Evolutionary conservation across 2,329 filamentous ascomycete species (phyloP).

Genomic region (Hortaea sp.): DNA sequence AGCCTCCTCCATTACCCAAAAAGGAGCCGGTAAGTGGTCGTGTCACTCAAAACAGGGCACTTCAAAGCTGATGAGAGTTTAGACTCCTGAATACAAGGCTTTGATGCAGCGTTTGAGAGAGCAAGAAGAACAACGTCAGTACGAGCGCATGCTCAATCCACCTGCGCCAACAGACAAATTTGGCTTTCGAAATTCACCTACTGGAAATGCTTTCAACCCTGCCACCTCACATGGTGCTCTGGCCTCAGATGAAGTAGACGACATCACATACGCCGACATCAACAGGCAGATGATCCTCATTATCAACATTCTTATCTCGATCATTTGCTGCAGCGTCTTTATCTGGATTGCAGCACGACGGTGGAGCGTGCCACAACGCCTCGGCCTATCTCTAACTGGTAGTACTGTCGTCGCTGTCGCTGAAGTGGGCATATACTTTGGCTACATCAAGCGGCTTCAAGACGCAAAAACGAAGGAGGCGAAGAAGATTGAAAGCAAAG

Average conservation of each 20-base stretch:
- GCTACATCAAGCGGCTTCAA: slow-evolving; percentile 61
- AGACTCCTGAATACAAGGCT: slow-evolving; percentile 75
- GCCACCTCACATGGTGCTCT: slow-evolving; percentile 14
- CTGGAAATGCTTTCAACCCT: slow-evolving; percentile 30
- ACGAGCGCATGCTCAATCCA: slow-evolving; percentile 69
- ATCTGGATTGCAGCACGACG: slow-evolving; percentile 69
- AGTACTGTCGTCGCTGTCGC: slow-evolving; percentile 61
- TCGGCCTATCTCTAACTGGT: slow-evolving; percentile 63
- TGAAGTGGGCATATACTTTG: slow-evolving; percentile 67
- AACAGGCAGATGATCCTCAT: slow-evolving; percentile 77
- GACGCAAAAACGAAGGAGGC: slow-evolving; percentile 57
- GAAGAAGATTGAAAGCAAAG: slow-evolving; percentile 52
- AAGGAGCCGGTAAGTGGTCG: slow-evolving; percentile 55
- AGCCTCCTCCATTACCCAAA: slow-evolving; percentile 71
- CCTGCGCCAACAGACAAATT: slow-evolving; percentile 48
- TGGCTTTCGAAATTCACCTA: slow-evolving; percentile 47
- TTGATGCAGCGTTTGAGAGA: slow-evolving; percentile 77
- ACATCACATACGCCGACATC: slow-evolving; percentile 60
- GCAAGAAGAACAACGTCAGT: slow-evolving; percentile 71
- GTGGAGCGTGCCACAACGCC: slow-evolving; percentile 61
- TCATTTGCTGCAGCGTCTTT: slow-evolving; percentile 66
- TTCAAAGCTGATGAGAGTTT: neutral
- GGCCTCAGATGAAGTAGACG: slow-evolving; percentile 46
- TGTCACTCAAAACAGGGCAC: neutral
- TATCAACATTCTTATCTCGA: slow-evolving; percentile 79